These are phyloP conservation scores for Daedaleopsis nitida DNA, from an alignment of 768 basidiomycete genomes.

Conservation along the genomic window DNA sequence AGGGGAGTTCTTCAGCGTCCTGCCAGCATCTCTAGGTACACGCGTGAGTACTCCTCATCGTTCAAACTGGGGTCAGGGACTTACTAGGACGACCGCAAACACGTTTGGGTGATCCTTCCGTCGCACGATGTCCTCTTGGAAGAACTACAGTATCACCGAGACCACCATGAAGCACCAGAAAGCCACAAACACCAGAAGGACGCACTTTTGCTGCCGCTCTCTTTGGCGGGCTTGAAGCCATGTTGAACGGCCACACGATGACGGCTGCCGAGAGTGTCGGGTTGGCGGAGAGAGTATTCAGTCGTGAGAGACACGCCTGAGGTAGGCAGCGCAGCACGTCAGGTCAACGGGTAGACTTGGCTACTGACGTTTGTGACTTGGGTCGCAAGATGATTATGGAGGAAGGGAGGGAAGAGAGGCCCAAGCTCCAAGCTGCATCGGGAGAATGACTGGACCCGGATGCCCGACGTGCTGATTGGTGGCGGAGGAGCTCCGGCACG, in stretches of 20 bases:
- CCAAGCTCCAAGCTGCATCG: too few relatives aligned
- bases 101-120: slow-evolving; percentile 38
- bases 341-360: too few relatives aligned
- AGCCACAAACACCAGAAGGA: neutral
- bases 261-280: too few relatives aligned
- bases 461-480: too few relatives aligned
- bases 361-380: too few relatives aligned
- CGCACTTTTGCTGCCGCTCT: slow-evolving; percentile 20
- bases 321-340: too few relatives aligned
- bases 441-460: too few relatives aligned
- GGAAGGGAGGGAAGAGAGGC: too few relatives aligned
- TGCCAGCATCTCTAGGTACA: slow-evolving; percentile 79
- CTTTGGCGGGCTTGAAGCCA: slow-evolving; percentile 16
- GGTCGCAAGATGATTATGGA: too few relatives aligned
- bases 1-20: slow-evolving; percentile 73
- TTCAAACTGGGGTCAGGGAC: slow-evolving; percentile 18
- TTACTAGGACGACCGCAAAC: slow-evolving; percentile 69
- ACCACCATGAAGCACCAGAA: neutral
- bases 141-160: slow-evolving; percentile 33
- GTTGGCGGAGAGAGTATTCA: too few relatives aligned
- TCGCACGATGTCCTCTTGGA: slow-evolving; percentile 42
- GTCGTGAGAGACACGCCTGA: too few relatives aligned
- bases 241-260: neutral
- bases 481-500: too few relatives aligned
- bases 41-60: slow-evolving; percentile 7